Evolutionary conservation across 2,329 filamentous ascomycete genomes (phyloP).

Genomic region (Tolypocladium endophyticum): DNA sequence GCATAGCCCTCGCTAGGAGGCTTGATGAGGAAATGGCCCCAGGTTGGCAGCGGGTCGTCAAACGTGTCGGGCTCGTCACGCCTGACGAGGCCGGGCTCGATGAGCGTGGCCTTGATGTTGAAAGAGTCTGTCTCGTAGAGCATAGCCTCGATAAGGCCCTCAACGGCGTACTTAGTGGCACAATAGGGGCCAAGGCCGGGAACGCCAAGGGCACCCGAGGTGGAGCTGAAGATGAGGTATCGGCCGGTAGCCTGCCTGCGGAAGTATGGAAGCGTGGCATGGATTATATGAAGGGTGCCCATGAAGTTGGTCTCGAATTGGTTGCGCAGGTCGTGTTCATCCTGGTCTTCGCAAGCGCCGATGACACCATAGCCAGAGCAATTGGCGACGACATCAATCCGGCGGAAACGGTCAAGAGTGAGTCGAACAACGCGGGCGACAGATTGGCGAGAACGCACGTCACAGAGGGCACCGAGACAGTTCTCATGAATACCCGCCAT

Average conservation of each 20-base stretch:
- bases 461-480: conserved; percentile 75
- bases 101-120: conserved; percentile 86
- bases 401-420: conserved; percentile 65
- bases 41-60: conserved; percentile 57
- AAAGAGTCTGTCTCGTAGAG: conserved; percentile 87
- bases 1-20: conserved; percentile 74
- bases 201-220: conserved; percentile 83
- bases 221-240: conserved; percentile 92
- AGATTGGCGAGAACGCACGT: conserved; percentile 73
- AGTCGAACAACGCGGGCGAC: conserved; percentile 61
- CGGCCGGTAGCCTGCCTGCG: conserved; percentile 64
- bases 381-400: conserved; percentile 82
- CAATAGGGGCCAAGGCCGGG: conserved; percentile 91
- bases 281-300: conserved; percentile 87
- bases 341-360: conserved; percentile 91
- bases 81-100: conserved; percentile 81
- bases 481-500: conserved; percentile 64
- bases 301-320: conserved; percentile 98
- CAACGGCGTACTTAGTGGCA: conserved; percentile 93
- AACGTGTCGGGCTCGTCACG: conserved; percentile 63
- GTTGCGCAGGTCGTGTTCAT: conserved; percentile 86
- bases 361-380: conserved; percentile 95
- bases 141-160: conserved; percentile 93
- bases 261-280: conserved; percentile 80
- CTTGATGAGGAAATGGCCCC: conserved; percentile 89